Percentiles rank a stretch among this genome's conserved stretches.
These are phyloP conservation scores for Aspergillus chevalieri DNA, from an alignment of 2,329 filamentous ascomycete species.

Conservation along the genomic window DNA sequence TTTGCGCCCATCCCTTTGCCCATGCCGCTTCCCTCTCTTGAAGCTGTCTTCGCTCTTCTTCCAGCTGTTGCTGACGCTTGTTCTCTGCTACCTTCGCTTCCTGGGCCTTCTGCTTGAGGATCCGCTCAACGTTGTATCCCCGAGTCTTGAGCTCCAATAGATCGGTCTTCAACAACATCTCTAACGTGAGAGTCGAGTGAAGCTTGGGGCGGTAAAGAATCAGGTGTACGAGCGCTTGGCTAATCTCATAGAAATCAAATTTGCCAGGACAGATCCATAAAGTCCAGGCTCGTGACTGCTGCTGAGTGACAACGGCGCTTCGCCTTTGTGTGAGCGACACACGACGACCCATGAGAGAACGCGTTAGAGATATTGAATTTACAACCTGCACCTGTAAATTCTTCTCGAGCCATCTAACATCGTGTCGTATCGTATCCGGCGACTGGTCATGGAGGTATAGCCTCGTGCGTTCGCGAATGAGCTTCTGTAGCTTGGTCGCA, in stretches of 20 bases:
- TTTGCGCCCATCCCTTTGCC: conserved; percentile 37
- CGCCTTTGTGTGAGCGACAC: conserved; percentile 68
- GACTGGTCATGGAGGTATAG: conserved; percentile 84
- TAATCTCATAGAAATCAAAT: conserved; percentile 86
- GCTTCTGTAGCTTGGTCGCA: conserved; percentile 66
- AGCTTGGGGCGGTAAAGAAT: conserved; percentile 77
- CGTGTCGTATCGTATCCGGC: conserved; percentile 72
- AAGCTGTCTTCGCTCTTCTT: conserved; percentile 64
- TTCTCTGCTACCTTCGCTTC: conserved; percentile 84
- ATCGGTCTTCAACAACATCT: conserved; percentile 82
- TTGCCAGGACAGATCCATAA: conserved; percentile 70
- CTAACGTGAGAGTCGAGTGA: conserved; percentile 82
- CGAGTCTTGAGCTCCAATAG: conserved; percentile 74
- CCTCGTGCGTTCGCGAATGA: conserved; percentile 80
- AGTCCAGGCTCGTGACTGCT: conserved; percentile 53
- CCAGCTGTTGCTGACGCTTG: conserved; percentile 64
- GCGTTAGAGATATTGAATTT: conserved; percentile 67
- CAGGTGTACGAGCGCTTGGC: conserved; percentile 74
- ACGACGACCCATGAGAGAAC: conserved; percentile 65
- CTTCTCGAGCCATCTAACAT: conserved; percentile 84
- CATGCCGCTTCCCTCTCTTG: conserved; percentile 52
- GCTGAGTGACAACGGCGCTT: conserved; percentile 61
- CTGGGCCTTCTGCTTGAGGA: conserved; percentile 78
- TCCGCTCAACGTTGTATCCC: conserved; percentile 94
- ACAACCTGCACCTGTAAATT: conserved; percentile 74